A percentile compares a stretch with the other conserved stretches of the same genome.
Evolutionary conservation across 495 filamentous ascomycete genomes (phyloP).

Genomic region (Jackrogersella multiformis): DNA sequence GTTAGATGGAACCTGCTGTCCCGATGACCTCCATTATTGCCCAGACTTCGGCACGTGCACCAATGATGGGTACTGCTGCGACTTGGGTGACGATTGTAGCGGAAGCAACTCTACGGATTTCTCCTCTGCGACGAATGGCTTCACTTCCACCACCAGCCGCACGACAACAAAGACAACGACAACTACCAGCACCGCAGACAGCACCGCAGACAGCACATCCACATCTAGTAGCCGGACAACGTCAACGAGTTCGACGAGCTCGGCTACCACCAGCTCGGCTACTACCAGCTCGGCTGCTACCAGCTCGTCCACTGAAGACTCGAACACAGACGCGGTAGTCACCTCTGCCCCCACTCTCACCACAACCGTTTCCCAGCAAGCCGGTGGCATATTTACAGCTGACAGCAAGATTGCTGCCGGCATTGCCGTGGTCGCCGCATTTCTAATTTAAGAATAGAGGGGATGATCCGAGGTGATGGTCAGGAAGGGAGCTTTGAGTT

Average conservation of each 20-base stretch:
- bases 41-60: slow-evolving; percentile 41
- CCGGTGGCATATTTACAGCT: slow-evolving; percentile 33
- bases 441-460: slow-evolving; percentile 20
- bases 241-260: slow-evolving; percentile 13
- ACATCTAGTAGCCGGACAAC: slow-evolving; percentile 14
- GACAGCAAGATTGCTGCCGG: slow-evolving; percentile 27
- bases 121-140: slow-evolving; percentile 10
- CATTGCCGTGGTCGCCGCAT: slow-evolving; percentile 30
- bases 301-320: not conserved
- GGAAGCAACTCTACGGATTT: slow-evolving; percentile 13
- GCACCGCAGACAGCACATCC: slow-evolving; percentile 16
- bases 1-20: slow-evolving; percentile 35
- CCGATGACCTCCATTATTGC: slow-evolving; percentile 28
- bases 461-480: not conserved
- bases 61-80: slow-evolving; percentile 35
- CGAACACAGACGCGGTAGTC: not conserved
- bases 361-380: slow-evolving; percentile 24
- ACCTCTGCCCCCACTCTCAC: slow-evolving; percentile 29
- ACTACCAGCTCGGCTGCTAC: not conserved
- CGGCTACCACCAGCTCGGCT: slow-evolving; percentile 1
- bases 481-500: not conserved
- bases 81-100: slow-evolving; percentile 33
- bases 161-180: slow-evolving; percentile 28
- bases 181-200: slow-evolving; percentile 6
- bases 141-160: slow-evolving; percentile 28